Base-by-base conservation (phyloP, 2,329 filamentous ascomycete species). In the Colletotrichum lindemuthianum region DNA sequence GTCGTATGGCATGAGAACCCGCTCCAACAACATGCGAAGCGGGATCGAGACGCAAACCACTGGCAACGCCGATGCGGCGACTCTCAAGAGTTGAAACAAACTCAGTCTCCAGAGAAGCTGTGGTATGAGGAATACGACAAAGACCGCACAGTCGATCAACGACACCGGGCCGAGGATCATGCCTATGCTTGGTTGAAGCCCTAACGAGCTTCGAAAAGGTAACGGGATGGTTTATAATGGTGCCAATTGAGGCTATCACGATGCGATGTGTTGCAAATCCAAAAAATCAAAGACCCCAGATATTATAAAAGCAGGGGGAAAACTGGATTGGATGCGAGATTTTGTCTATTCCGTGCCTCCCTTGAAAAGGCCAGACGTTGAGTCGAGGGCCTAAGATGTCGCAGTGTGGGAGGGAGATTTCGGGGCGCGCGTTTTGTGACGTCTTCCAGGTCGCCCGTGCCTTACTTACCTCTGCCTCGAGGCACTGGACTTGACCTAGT, bases 111-210 rank as follows among this genome's bases (percentile, higher is more conserved):
- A 78, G 39, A 95, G 78, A 41, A 96, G 79, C 76, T 94, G 90
- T 3, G 90, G 91, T 4, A 87, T 80, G 12, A 95, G 84, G 71
- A 92, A 89, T 45, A 90, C 55, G 52, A 91, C 83, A 72, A 94
- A 96, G 63, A 89, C 86, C 36, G 90, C 61, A 78, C 91, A 93
- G 79, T 96, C 92, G 34, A 93, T 74, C 75, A 90, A 90, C 7
- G 89, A 92, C 48, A 96, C 86, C 61, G 90, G 88, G 40, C 86
- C 86, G 45, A 96, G 81, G 65, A 93, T 90, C 90, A 94, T 93
- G 67, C 65, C 78, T 69, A 43, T 48, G 47, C 24, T 41, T 24
- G n/a, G 6, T 7, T 40, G 47, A 24, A 40, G 11, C 44, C 33
- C 37, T 39, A 16, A 33, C 9, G 36, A 16, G 12, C 15, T 41